A percentile compares a stretch with the other conserved stretches of the same genome.
Evolutionary conservation across 768 basidiomycete genomes (phyloP).

Genomic region (Mycena metata): DNA sequence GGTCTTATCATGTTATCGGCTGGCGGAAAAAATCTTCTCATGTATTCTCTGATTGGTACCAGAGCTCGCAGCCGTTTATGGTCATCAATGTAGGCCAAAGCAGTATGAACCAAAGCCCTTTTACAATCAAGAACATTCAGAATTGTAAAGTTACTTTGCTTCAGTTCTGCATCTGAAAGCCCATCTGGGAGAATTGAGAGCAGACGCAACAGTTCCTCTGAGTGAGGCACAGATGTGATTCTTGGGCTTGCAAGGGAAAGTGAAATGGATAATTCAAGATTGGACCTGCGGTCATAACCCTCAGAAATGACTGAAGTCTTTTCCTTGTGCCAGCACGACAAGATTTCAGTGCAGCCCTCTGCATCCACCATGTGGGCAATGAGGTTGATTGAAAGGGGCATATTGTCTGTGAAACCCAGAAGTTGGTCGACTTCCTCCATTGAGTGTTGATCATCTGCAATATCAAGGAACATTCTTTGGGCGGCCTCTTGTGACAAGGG

Average conservation of each 20-base stretch:
- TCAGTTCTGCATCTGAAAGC: background rate
- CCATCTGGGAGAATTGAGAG: conserved; percentile 7
- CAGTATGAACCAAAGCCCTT: background rate
- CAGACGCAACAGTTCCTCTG: background rate
- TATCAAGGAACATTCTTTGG: background rate
- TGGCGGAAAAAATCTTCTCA: background rate
- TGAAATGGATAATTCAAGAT: conserved; percentile 11
- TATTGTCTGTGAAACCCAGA: background rate
- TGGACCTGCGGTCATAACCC: conserved; percentile 1
- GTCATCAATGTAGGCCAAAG: background rate
- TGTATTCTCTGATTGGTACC: conserved; percentile 11
- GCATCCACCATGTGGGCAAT: background rate
- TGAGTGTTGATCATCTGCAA: conserved; percentile 2
- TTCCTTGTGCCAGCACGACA: background rate
- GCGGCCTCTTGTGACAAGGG: conserved; percentile 2
- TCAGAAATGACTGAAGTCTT: background rate
- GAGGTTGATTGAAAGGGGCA: conserved; percentile 2
- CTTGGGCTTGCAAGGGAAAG: background rate
- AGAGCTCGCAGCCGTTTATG: background rate
- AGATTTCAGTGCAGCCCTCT: background rate
- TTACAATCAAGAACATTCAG: background rate
- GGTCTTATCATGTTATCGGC: background rate
- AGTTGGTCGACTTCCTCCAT: background rate
- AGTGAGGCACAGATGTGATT: background rate
- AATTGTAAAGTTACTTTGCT: background rate